Evolutionary conservation across 2,329 filamentous ascomycete species (phyloP), one percentile per base, ranked within the genome.

Genomic region (Trichoderma guizhouense): DNA sequence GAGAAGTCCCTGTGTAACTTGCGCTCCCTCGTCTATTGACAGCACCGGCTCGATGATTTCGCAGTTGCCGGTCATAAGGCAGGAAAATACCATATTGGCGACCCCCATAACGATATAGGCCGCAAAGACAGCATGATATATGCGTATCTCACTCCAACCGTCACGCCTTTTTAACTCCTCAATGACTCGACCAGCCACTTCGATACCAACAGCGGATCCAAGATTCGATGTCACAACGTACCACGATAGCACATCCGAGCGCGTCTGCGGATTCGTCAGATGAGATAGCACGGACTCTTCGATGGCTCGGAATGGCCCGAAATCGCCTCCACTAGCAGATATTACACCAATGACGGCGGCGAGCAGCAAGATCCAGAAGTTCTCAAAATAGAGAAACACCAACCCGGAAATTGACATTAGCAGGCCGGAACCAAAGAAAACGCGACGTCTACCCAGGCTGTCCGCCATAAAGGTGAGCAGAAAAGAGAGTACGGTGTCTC

Each of bases 161-260:
- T 85, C 79, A 9, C 74, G 75, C 36, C 82, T 79, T 55, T 82
- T 82, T 15, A 90, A 79, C 39, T 75, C 82, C 71, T 87, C 83
- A 32, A 90, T 81, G 57, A 88, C 79, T 57, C 86, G 79, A 1
- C 88, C 88, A 0, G 86, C 84, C 2, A 83, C 73, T 74, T 86
- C 87, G 8, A 84, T 88, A 3, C 88, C 88, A 6, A 85, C 75
- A 0, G 86, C 84, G 0, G 87, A 87, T 1, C 88, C 88, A 2
- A 89, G 79, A n/a, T 84, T 85, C 0, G 87, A 86, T 3, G 82
- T 83, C 18, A 86, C 88, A 53, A 90, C 86, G 75, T 92, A 91
- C 90, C 90, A 92, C 9, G 87, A 85, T 72, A 91, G 82, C n/a
- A 92, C 89, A 78, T 92, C 89, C 15, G 88, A 82, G 61, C 90